Evolutionary conservation across 495 filamentous ascomycete species (phyloP).

Genomic region (Penicillium bialowiezense): DNA sequence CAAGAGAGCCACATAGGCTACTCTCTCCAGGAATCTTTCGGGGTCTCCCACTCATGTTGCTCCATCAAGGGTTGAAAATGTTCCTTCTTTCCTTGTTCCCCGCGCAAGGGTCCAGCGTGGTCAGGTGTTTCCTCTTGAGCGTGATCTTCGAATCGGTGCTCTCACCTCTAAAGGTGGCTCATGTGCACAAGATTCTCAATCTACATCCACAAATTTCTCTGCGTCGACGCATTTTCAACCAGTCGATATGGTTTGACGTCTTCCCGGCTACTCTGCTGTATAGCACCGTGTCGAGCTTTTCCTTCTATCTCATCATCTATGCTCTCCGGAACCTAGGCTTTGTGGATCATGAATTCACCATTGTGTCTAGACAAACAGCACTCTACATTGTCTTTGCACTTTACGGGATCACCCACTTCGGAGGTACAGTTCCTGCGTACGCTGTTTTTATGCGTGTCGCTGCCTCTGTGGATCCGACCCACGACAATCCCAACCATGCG

Average conservation of each 20-base stretch:
- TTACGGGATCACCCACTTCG: neutral
- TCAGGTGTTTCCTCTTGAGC: neutral
- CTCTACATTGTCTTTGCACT: neutral
- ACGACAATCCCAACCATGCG: neutral
- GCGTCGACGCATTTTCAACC: neutral
- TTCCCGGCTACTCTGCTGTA: slow-evolving; percentile 6
- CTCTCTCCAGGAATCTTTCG: neutral
- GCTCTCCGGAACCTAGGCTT: neutral
- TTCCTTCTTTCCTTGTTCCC: neutral
- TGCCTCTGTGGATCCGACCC: neutral
- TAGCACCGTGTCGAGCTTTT: neutral
- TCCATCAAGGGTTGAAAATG: slow-evolving; percentile 5
- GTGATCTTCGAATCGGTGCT: slow-evolving; percentile 2
- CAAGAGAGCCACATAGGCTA: neutral
- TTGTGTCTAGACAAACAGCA: neutral
- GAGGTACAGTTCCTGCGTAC: neutral
- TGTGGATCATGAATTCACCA: neutral
- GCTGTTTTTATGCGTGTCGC: slow-evolving; percentile 7
- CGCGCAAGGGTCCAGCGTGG: neutral
- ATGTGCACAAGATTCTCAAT: slow-evolving; percentile 4
- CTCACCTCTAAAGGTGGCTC: slow-evolving; percentile 7
- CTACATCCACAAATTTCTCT: neutral
- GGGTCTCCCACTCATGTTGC: slow-evolving; percentile 5
- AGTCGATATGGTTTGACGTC: slow-evolving; percentile 1
- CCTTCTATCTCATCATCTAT: slow-evolving; percentile 4